phyloP scores from a whole-genome alignment of 2,329 filamentous ascomycete genomes.

The Aspergillus alliaceus region DNA sequence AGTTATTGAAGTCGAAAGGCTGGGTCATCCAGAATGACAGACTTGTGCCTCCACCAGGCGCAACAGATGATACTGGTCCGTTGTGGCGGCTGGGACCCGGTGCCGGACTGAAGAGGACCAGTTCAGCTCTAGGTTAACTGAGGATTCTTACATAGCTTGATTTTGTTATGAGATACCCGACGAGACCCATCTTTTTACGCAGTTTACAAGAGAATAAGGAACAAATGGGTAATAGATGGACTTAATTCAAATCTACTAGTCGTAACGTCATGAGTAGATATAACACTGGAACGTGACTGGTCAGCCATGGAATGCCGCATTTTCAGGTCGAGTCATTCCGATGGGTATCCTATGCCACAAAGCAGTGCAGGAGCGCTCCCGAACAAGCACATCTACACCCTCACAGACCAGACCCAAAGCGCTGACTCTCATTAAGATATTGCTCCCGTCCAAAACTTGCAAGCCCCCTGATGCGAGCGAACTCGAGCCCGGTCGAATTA shows the following conservation, averaged over 20 bases:
- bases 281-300: constrained; percentile 1
- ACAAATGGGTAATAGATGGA: constrained; percentile 18
- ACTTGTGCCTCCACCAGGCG: constrained; percentile 33
- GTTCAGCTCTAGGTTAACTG: neutral
- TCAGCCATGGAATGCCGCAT: constrained; percentile 4
- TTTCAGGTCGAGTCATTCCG: constrained; percentile 11
- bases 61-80: constrained; percentile 4
- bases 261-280: constrained; percentile 33
- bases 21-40: constrained; percentile 61
- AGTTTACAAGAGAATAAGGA: neutral
- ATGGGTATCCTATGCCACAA: neutral
- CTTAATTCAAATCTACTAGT: constrained; percentile 31
- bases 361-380: constrained; percentile 3
- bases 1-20: constrained; percentile 62
- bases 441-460: constrained; percentile 6
- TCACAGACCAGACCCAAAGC: constrained; percentile 9
- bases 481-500: neutral
- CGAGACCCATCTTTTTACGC: neutral
- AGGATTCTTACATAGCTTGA: neutral
- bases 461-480: constrained; percentile 13
- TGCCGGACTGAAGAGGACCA: constrained; percentile 29
- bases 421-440: constrained; percentile 2
- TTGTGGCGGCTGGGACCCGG: constrained; percentile 19
- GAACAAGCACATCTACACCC: constrained; percentile 14
- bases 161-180: constrained; percentile 17